phyloP scores from a whole-genome alignment of 306 rosid genomes.

The Quercus berberidifolia region DNA sequence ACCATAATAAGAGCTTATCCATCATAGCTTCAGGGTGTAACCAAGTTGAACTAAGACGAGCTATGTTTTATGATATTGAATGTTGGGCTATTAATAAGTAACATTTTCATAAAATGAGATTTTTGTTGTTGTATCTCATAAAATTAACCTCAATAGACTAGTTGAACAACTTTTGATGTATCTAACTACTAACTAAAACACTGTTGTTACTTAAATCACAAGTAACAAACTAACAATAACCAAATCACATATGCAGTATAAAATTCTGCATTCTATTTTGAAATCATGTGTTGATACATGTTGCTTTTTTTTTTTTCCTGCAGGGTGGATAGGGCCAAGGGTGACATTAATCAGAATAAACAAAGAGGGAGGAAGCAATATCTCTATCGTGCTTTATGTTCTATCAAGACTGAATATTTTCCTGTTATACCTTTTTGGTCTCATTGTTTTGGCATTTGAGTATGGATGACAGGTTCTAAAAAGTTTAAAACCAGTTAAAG shows the following conservation, averaged over 20 bases:
- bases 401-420: slow-evolving; percentile 41
- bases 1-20: neutral
- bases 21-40: neutral
- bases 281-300: slow-evolving; percentile 1
- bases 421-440: slow-evolving; percentile 54
- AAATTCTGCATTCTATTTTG: neutral
- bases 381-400: slow-evolving; percentile 25
- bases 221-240: neutral
- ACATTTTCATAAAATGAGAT: too few relatives aligned
- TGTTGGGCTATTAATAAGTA: too few relatives aligned
- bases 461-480: slow-evolving; percentile 40
- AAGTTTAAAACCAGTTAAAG: slow-evolving; percentile 63
- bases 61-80: too few relatives aligned
- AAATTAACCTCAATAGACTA: neutral
- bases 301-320: slow-evolving; percentile 6
- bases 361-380: slow-evolving; percentile 40
- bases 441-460: slow-evolving; percentile 46
- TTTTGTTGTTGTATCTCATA: slow-evolving; percentile 1
- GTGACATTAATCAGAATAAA: slow-evolving; percentile 27
- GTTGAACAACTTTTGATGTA: slow-evolving; percentile 1
- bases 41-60: neutral
- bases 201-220: neutral
- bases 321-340: slow-evolving; percentile 69
- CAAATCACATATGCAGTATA: neutral
- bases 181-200: neutral